Evolutionary conservation across 2,329 filamentous ascomycete species (phyloP), one percentile per base, ranked within the genome.

Genomic region (Xylaria hypoxylon): DNA sequence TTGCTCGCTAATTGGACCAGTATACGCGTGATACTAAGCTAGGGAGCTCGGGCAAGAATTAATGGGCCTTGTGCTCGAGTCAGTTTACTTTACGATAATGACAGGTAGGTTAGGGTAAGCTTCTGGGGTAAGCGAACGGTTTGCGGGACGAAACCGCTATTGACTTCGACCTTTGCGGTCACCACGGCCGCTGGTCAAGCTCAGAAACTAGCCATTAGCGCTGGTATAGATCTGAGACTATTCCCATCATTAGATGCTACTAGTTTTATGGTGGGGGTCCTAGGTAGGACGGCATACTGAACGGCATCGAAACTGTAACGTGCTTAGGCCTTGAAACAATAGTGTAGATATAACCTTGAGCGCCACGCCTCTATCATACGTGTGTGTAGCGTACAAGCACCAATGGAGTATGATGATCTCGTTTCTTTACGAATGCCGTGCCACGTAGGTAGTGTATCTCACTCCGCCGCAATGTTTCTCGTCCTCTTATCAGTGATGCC

Each of bases 401-500:
- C 10, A 24, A n/a, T 13, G 13, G 28, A 31, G 31, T 17, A 26
- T 6, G 44, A 15, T 8, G 8, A 19, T 19, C 19, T 22, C 2
- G 13, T 38, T 10, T 31, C 47, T 17, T 13, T 8, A 17, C 26
- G 15, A 31, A 31, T 31, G 19, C 47, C 26, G 26, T 19, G 40
- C 38, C 38, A 26, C 35, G 17, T 45, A 45, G 40, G 55, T 58
- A n/a, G 11, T 24, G 33, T 15, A 31, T 44, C 33, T 24, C 19
- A 17, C 33, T 42, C 15, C 7, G 2, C 8, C 6, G 26, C 15
- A 22, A 26, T 19, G 24, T 26, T 33, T 11, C 31, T 28, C 4
- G 19, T 11, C 45, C 45, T 45, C 53, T 51, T 63, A 58, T 58
- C 45, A 33, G 52, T n/a, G 35, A 38, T 35, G 15, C 38, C 35